Evolutionary conservation across 345 rosid species (phyloP), one percentile per base, ranked within the genome.

Genomic region (Cardamine resedifolia): DNA sequence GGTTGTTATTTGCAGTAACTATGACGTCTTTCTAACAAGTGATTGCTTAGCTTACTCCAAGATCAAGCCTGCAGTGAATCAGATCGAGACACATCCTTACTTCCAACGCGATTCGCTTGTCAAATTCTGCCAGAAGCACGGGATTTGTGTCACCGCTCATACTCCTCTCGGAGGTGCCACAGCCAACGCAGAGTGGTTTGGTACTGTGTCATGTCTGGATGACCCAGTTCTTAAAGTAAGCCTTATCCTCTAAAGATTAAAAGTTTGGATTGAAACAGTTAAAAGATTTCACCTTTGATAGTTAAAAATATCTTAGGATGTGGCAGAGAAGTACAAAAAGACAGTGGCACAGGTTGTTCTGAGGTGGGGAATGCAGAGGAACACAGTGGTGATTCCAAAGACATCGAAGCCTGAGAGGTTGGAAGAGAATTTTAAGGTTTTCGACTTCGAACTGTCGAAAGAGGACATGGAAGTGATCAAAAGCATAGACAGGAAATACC

Each of bases 1-100:
- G 8, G n/a, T n/a, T n/a, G 14, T 19, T 53, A 1, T 18, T 49
- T 81, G 86, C 92, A 93, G 97, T 87, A 90, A 93, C 82, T 93
- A 80, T 27, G 97, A 90, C 55, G 80, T 93, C 68, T 93, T 86
- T 79, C 80, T 93, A 38, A 86, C 97, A 3, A 87, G 97, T 74
- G 97, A 90, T 72, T 90, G 96, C 86, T 74, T 93, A 64, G 96
- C 98, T 39, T 90, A 88, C 83, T 85, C 96, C 56, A 93, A 90
- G 77, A 82, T 93, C 79, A 93, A 93, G 79, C 98, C 98, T 7
- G 96, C 92, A n/a, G 98, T 93, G 67, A 93, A 93, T 81, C 98
- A 93, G 82, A 81, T 93, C 1, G 97, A 93, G 79, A 87, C 92
- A 7, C 97, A 90, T 59, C 97, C 96, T 36, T 93, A 90, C 81